Conservation (phyloP, 2,329 filamentous ascomycete species). For the Zopfia rhizophila region DNA sequence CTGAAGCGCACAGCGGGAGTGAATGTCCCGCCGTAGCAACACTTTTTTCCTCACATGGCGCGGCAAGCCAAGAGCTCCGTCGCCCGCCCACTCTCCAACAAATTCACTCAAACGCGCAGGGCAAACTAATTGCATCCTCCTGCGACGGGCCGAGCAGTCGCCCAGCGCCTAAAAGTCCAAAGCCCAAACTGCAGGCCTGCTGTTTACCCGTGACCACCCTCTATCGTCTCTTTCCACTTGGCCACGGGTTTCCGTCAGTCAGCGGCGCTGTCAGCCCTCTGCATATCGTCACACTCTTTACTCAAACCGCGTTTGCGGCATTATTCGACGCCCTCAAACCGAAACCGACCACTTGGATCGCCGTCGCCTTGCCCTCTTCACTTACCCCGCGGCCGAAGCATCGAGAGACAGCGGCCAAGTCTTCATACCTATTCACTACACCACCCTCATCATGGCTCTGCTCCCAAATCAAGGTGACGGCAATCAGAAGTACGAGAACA, state of each 20-base stretch:
- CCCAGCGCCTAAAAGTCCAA: constrained; percentile 10
- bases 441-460: constrained; percentile 76
- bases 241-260: constrained; percentile 16
- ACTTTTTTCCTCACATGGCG: constrained; percentile 6
- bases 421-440: neutral
- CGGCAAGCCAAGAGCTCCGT: constrained; percentile 23
- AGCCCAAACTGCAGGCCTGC: constrained; percentile 3
- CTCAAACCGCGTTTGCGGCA: constrained; percentile 14
- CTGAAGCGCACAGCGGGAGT: constrained; percentile 18
- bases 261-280: constrained; percentile 18
- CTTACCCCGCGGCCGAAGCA: neutral
- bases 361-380: neutral
- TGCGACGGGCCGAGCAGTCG: constrained; percentile 3
- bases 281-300: neutral
- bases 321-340: constrained; percentile 13
- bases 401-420: neutral
- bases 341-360: constrained; percentile 6
- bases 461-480: constrained; percentile 81
- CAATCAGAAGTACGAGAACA: no score
- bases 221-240: constrained; percentile 7
- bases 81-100: constrained; percentile 20
- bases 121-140: neutral
- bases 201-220: constrained; percentile 11
- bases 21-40: constrained; percentile 7
- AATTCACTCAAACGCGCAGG: neutral